Base-by-base conservation (phyloP, 176 grass and related monocot genomes). In the Otatea glauca region DNA sequence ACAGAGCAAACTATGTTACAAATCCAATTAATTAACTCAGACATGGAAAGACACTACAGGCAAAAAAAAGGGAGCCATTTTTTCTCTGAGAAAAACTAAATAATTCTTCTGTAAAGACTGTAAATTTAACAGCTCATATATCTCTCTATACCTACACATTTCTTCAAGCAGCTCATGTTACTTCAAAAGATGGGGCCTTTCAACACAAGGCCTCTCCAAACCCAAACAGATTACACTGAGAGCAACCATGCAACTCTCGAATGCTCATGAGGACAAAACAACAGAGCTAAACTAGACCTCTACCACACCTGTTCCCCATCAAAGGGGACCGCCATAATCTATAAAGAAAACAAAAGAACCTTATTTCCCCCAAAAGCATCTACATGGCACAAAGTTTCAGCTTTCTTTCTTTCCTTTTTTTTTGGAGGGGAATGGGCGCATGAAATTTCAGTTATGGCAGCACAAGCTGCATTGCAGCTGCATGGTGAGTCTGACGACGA, bases 141-240 rank as follows among this genome's bases (percentile, higher is more conserved):
- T 54, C 18, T 43, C 48, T 71, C 54, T 65, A n/a, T 45, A 39
- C 55, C 65, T 73, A 78, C 38, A 17, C 66, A 78, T 73, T 78
- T 37, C 53, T 83, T 61, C 49, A 78, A 68, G 66, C 72, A 83
- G 69, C 84, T 86, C 78, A 43, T 72, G 74, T 78, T 72, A 72
- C 55, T 82, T 86, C 72, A 61, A 71, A 65, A 60, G 49, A 48
- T 24, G 74, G 74, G 88, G 84, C 79, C 88, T 68, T 90, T 77
- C 25, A 79, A 45, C 84, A 83, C 47, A 83, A 86, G 83, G 67
- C 83, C 72, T 86, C 71, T 81, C 83, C 15, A 66, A 23, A 83
- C 37, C 49, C 67, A 78, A 73, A 78, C 47, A 58, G 4, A 39
- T 41, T 61, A 78, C 84, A 66, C 67, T 64, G 15, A 7, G 15